Base-by-base conservation (phyloP, 2,329 filamentous ascomycete genomes). In the Incumbomyces delicatus region DNA sequence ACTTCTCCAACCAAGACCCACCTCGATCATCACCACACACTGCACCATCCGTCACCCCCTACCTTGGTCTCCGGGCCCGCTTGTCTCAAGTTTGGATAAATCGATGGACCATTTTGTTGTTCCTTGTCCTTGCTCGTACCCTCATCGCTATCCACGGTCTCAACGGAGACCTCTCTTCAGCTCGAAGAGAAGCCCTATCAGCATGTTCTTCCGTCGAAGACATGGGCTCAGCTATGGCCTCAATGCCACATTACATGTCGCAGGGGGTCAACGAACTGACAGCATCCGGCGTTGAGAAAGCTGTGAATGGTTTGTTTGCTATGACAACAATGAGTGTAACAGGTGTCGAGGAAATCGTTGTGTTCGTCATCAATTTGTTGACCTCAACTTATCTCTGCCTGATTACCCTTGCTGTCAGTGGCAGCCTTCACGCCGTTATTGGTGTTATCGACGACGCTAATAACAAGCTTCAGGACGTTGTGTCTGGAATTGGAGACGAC, bases 31-130 rank as follows among this genome's bases (percentile, higher is more conserved):
- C 69, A 63, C 66, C 73, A 61, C 75, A 78, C 63, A 81, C 84
- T 53, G 76, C 79, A 65, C 78, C 78, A 63, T 78, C 78, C 61
- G 76, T 85, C 61, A 95, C 88, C 53, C 90, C 92, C 52, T 96
- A 96, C 65, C 84, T 98, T 53, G 88, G 89, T 58, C 80, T 95
- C 61, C 80, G 81, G 60, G 83, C 90, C 58, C 83, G 89, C 60
- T 76, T 96, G 59, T 96, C 92, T 44, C 92, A 98, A 72, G 77
- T 94, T 65, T 95, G 90, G 88, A 81, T 98, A 70, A 96, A 98
- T 72, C 80, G 86, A 66, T 98, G 92, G 92, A 96, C 92, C 33
- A 74, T 96, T 50, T 75, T 98, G 40, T 74, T 96, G 40, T 66
- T 95, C 49, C 80, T 98, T 45, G 82, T 96, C 47, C 80, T 98